A percentile compares a stretch with the other conserved stretches of the same genome.
Evolutionary conservation across 1,284 basidiomycete genomes (phyloP).

Genomic region (Irpex sp.): DNA sequence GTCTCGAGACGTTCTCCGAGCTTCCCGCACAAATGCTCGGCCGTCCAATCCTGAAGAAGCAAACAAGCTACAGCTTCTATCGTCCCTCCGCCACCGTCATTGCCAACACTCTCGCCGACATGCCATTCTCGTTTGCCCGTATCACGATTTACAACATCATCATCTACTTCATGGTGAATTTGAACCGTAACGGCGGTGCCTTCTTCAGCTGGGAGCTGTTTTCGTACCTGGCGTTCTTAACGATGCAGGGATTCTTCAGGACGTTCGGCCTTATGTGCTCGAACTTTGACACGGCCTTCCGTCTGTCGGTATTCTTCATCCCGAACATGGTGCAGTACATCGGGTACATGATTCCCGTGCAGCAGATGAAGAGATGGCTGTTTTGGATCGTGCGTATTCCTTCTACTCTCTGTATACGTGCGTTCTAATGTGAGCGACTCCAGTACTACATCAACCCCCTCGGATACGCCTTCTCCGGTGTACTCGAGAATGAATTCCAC

Average conservation of each 20-base stretch:
- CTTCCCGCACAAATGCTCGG: slow-evolving; percentile 72
- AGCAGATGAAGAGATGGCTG: slow-evolving; percentile 82
- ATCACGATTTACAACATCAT: slow-evolving; percentile 64
- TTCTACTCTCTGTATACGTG: background rate
- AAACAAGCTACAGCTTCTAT: slow-evolving; percentile 80
- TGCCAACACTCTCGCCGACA: slow-evolving; percentile 70
- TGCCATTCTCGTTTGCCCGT: slow-evolving; percentile 67
- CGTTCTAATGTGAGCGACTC: background rate
- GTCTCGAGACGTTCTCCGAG: slow-evolving; percentile 73
- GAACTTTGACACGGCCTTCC: slow-evolving; percentile 63
- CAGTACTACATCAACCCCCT: slow-evolving; percentile 75
- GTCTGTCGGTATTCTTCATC: slow-evolving; percentile 55
- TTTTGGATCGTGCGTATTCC: slow-evolving; percentile 69
- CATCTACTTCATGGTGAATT: slow-evolving; percentile 70
- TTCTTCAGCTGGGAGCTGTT: slow-evolving; percentile 74
- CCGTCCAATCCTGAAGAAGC: slow-evolving; percentile 66
- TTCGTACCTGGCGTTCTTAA: slow-evolving; percentile 52
- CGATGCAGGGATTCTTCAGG: slow-evolving; percentile 74
- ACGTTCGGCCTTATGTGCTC: slow-evolving; percentile 60
- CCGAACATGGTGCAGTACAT: slow-evolving; percentile 61
- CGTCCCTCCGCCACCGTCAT: slow-evolving; percentile 70
- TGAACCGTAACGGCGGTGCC: slow-evolving; percentile 54
- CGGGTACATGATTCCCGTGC: slow-evolving; percentile 71
- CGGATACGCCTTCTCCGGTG: slow-evolving; percentile 73
- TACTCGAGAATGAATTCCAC: slow-evolving; percentile 83